These are phyloP conservation scores for Dimargaris xerosporica DNA, from an alignment of 192 early-diverging fungal species.

Conservation along the genomic window DNA sequence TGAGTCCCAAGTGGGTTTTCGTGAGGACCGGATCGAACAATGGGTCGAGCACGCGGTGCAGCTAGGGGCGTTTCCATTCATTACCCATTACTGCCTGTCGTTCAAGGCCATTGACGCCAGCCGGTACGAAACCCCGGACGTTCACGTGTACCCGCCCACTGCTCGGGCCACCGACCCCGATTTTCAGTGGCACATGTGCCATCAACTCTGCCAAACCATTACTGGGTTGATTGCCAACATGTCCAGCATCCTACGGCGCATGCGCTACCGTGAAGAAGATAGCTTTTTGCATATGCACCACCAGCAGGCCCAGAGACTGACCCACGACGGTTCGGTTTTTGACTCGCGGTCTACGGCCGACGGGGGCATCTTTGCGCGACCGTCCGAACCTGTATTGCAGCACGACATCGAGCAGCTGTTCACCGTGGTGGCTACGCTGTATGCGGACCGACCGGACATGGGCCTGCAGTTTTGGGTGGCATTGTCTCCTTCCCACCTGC, in stretches of 20 bases:
- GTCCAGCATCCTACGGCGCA: constrained; percentile 36
- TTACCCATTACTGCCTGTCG: constrained; percentile 43
- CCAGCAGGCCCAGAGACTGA: constrained; percentile 16
- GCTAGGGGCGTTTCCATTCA: constrained; percentile 43
- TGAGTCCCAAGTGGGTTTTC: constrained; percentile 24
- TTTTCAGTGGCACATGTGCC: constrained; percentile 34
- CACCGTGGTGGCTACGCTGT: constrained; percentile 52
- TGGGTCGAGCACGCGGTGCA: constrained; percentile 37
- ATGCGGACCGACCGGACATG: constrained; percentile 55
- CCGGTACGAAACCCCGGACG: constrained; percentile 20
- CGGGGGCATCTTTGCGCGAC: constrained; percentile 14
- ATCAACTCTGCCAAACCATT: constrained; percentile 32
- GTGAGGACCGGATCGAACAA: constrained; percentile 27
- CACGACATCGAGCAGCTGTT: constrained; percentile 60
- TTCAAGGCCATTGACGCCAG: constrained; percentile 26
- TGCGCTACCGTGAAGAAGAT: constrained; percentile 60
- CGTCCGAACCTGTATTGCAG: constrained; percentile 17
- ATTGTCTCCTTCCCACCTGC: constrained; percentile 6
- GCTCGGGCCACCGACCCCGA: constrained; percentile 18
- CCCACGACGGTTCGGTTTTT: not conserved
- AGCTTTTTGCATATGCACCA: constrained; percentile 26
- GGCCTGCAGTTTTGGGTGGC: constrained; percentile 53
- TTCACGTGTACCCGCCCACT: constrained; percentile 21
- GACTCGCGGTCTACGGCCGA: too few relatives aligned
- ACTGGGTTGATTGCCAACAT: constrained; percentile 38